Evolutionary conservation across 441 rosid species (phyloP), one percentile per base, ranked within the genome.

Genomic region (Theobroma grandiflorum): DNA sequence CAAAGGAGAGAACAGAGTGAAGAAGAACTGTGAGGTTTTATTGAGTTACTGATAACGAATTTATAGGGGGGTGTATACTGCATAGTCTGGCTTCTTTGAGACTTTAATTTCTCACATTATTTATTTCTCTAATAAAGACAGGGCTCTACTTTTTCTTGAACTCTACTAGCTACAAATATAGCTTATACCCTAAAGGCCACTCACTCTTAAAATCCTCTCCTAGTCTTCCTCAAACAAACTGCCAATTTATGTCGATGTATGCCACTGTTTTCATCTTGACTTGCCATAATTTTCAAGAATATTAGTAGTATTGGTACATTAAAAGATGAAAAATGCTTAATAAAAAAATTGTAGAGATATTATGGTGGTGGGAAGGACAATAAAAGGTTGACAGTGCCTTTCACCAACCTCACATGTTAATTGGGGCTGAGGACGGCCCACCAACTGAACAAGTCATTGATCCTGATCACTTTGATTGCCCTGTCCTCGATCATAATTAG

Each of bases 331-430:
- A 31, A 61, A 38, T 18, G 12, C 11, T 15, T 43, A 14, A 11
- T 4, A 15, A 63, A 3, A 59, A 1, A 50, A 8, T 26, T 68
- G 42, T 52, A 59, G 66, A 55, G 72, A 65, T 74, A 63, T 76
- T 31, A 73, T 77, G 78, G 85, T 59, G 70, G 63, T 65, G 74
- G 50, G 15, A 76, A 57, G 79, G 43, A 77, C 53, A 58, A 82
- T 67, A 79, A 87, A 84, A 82, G 90, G 84, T 82, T 82, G 86
- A 87, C 26, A 76, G 80, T 81, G 84, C 89, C 82, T 79, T 78
- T 84, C 90, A 88, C 87, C 88, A 88, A 88, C 88, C 89, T 87
- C 90, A 85, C 91, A 81, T 87, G 89, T 86, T 83, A 84, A 81
- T 68, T 65, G 78, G 50, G 75, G 83, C 40, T 35, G 72, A 61